Conservation (phyloP, 2,329 filamentous ascomycete genomes). For the Neophaeococcomyces aloes region DNA sequence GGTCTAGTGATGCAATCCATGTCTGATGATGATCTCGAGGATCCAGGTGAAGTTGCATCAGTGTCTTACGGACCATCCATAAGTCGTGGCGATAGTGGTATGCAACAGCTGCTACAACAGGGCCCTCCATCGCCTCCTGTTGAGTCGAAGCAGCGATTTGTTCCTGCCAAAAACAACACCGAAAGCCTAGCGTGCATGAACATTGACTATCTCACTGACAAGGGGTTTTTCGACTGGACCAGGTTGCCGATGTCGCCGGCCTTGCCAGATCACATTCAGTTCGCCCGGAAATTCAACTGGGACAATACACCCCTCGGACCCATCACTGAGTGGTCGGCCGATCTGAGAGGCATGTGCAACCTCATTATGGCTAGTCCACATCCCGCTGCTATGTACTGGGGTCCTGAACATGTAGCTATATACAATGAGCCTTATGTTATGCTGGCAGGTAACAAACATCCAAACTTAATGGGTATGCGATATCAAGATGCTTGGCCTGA, state of each 20-base stretch:
- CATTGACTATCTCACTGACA: constrained; percentile 22
- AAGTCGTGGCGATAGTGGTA: constrained; percentile 6
- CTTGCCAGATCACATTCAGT: constrained; percentile 60
- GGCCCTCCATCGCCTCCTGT: constrained; percentile 15
- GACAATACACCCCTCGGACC: constrained; percentile 60
- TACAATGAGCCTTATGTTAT: constrained; percentile 64
- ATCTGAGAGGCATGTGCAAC: constrained; percentile 68
- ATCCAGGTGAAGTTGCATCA: constrained; percentile 1
- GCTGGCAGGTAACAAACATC: constrained; percentile 67
- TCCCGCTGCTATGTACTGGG: constrained; percentile 71
- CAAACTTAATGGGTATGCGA: constrained; percentile 59
- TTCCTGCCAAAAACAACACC: constrained; percentile 20
- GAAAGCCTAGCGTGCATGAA: neutral
- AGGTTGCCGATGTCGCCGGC: constrained; percentile 52
- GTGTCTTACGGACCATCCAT: neutral
- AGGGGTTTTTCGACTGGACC: constrained; percentile 71
- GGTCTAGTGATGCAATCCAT: neutral
- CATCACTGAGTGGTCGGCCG: constrained; percentile 61
- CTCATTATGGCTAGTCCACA: constrained; percentile 70
- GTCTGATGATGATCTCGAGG: neutral
- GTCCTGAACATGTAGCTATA: constrained; percentile 55
- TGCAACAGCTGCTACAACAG: constrained; percentile 9
- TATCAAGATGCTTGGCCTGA: constrained; percentile 62
- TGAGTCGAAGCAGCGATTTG: constrained; percentile 32
- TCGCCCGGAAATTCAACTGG: constrained; percentile 65